Conservation (phyloP, 768 basidiomycete genomes). For the Suillus decipiens region DNA sequence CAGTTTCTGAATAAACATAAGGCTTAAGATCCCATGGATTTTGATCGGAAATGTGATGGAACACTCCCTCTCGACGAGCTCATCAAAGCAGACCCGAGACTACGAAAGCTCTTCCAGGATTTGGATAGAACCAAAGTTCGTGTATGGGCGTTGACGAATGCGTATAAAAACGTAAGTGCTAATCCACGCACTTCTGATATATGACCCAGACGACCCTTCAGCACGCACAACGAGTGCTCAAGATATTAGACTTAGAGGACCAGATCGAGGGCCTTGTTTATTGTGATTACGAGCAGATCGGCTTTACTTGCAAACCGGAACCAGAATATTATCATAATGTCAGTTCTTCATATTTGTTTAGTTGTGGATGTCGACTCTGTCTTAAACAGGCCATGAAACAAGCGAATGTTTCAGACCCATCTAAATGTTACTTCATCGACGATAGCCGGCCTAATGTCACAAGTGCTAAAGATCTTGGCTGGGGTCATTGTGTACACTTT, state of each 20-base stretch:
- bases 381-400: conserved; percentile 59
- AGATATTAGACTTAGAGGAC: conserved; percentile 71
- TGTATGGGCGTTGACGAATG: conserved; percentile 90
- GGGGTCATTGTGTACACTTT: conserved; percentile 78
- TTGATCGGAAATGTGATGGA: conserved; percentile 82
- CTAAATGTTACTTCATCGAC: conserved; percentile 78
- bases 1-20: neutral
- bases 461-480: conserved; percentile 64
- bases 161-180: conserved; percentile 64
- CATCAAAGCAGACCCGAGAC: conserved; percentile 61
- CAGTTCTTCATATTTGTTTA: neutral
- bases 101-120: conserved; percentile 73
- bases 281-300: conserved; percentile 68
- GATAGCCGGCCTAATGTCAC: conserved; percentile 72
- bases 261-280: conserved; percentile 73
- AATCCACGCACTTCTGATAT: conserved; percentile 18
- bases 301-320: conserved; percentile 85
- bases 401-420: conserved; percentile 62
- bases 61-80: conserved; percentile 80
- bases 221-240: conserved; percentile 82
- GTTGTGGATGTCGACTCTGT: conserved; percentile 10
- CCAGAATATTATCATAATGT: conserved; percentile 68
- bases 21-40: conserved; percentile 74
- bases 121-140: conserved; percentile 74
- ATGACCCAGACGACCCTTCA: conserved; percentile 30